phyloP scores from a whole-genome alignment of 768 basidiomycete genomes.

The Phanerochaete carnosa region DNA sequence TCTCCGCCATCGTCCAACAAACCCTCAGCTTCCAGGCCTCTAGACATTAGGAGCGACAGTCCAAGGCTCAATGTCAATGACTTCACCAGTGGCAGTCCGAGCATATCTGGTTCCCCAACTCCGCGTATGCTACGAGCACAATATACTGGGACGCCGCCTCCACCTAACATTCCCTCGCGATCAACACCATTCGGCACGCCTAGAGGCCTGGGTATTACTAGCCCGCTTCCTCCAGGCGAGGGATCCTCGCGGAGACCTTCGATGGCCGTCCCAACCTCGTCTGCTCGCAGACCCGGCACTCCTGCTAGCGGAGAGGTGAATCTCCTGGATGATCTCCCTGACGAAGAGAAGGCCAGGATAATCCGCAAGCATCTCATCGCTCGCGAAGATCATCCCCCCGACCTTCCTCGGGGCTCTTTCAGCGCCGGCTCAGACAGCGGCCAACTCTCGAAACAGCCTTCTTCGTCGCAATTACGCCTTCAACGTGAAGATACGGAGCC shows the following conservation, averaged over 20 bases:
- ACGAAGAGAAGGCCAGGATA: conserved; percentile 82
- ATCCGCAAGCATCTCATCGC: conserved; percentile 78
- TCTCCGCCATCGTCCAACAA: conserved; percentile 2
- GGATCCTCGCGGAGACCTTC: conserved; percentile 18
- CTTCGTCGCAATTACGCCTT: conserved; percentile 21
- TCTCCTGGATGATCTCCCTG: conserved; percentile 60
- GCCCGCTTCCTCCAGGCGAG: conserved; percentile 14
- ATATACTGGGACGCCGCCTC: conserved; percentile 54
- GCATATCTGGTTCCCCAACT: conserved; percentile 57
- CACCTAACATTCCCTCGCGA: conserved; percentile 47
- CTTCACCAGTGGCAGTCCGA: conserved; percentile 13
- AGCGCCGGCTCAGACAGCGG: conserved; percentile 29
- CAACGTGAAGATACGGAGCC: conserved; percentile 54
- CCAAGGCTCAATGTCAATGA: conserved; percentile 7
- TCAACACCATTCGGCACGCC: conserved; percentile 43
- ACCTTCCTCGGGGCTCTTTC: conserved; percentile 20
- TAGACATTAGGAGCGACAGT: conserved; percentile 17
- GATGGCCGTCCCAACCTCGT: conserved; percentile 37
- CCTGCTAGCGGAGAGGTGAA: conserved; percentile 28
- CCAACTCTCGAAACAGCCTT: conserved; percentile 25
- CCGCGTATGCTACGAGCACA: conserved; percentile 62
- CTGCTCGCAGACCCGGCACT: conserved; percentile 26
- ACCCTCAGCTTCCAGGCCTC: conserved; percentile 15
- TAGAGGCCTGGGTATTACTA: conserved; percentile 16
- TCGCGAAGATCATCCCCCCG: conserved; percentile 54